phyloP scores from a whole-genome alignment of 2,329 filamentous ascomycete genomes.

The Claviceps pazoutovae region DNA sequence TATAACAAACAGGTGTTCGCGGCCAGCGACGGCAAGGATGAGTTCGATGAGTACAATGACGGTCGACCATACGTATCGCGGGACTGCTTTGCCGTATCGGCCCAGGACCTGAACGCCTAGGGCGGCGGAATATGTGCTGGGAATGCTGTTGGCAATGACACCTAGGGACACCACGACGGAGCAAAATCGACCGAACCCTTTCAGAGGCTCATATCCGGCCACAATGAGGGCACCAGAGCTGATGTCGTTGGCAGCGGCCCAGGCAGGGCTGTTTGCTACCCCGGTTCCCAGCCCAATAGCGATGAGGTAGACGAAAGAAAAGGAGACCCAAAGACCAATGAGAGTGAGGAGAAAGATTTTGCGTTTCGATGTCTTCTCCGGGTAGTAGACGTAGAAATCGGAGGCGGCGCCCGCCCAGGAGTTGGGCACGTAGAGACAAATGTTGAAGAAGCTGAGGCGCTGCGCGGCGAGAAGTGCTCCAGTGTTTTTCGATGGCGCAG shows the following conservation, averaged over 20 bases:
- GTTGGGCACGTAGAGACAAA: slow-evolving; percentile 41
- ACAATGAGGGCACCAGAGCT: slow-evolving; percentile 43
- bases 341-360: slow-evolving; percentile 59
- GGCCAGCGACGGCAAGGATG: slow-evolving; percentile 39
- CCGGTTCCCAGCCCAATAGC: slow-evolving; percentile 39
- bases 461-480: slow-evolving; percentile 50
- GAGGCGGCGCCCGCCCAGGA: slow-evolving; percentile 59
- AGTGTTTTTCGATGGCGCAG: slow-evolving; percentile 41
- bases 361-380: slow-evolving; percentile 39
- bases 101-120: slow-evolving; percentile 46
- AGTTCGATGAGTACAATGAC: slow-evolving; percentile 40
- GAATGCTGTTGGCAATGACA: slow-evolving; percentile 41
- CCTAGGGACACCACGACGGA: slow-evolving; percentile 40
- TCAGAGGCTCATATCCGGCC: slow-evolving; percentile 37
- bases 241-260: slow-evolving; percentile 35
- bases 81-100: slow-evolving; percentile 36
- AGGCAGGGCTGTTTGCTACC: slow-evolving; percentile 32
- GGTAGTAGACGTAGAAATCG: slow-evolving; percentile 73
- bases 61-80: slow-evolving; percentile 39
- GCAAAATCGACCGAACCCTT: slow-evolving; percentile 42
- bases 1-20: slow-evolving; percentile 37
- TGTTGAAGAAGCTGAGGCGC: slow-evolving; percentile 52
- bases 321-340: slow-evolving; percentile 42
- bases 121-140: slow-evolving; percentile 42
- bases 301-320: slow-evolving; percentile 57